Evolutionary conservation across 106 monocot genomes (phyloP).

Genomic region (Cymbidium sinense): DNA sequence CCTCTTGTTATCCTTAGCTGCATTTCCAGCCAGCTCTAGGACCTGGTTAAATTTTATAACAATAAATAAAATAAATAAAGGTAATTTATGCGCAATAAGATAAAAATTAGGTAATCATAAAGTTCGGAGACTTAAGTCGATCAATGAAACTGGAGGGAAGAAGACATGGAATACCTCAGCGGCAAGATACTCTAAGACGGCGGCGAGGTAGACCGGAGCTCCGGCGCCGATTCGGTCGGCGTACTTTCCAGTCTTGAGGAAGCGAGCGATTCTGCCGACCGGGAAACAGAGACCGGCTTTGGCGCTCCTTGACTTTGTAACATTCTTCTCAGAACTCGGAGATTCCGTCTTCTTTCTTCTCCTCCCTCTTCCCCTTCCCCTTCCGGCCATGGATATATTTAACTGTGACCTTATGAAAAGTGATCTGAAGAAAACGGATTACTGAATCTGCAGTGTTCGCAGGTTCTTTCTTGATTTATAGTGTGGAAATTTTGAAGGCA

Average conservation of each 20-base stretch:
- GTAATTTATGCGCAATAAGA: too few relatives aligned
- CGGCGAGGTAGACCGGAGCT: conserved; percentile 52
- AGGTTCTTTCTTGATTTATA: background rate
- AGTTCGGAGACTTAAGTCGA: too few relatives aligned
- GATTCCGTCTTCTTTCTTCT: background rate
- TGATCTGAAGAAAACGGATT: background rate
- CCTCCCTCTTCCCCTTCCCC: background rate
- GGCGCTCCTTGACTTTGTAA: background rate
- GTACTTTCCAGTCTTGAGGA: conserved; percentile 50
- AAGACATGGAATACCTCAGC: conserved; percentile 25
- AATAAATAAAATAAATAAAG: too few relatives aligned
- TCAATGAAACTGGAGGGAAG: background rate
- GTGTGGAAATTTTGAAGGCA: background rate
- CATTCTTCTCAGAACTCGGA: background rate
- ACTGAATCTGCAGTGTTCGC: background rate
- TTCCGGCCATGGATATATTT: background rate
- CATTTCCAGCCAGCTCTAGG: conserved; percentile 63
- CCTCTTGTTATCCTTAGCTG: conserved; percentile 80
- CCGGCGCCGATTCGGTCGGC: conserved; percentile 35
- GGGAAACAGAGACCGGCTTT: conserved; percentile 53
- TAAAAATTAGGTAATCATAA: too few relatives aligned
- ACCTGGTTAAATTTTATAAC: conserved; percentile 21
- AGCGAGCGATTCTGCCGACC: conserved; percentile 42
- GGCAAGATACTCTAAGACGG: conserved; percentile 48
- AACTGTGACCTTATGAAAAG: background rate